Conservation (phyloP, 148 eudicot genomes). For the Fagopyrum esculentum region DNA sequence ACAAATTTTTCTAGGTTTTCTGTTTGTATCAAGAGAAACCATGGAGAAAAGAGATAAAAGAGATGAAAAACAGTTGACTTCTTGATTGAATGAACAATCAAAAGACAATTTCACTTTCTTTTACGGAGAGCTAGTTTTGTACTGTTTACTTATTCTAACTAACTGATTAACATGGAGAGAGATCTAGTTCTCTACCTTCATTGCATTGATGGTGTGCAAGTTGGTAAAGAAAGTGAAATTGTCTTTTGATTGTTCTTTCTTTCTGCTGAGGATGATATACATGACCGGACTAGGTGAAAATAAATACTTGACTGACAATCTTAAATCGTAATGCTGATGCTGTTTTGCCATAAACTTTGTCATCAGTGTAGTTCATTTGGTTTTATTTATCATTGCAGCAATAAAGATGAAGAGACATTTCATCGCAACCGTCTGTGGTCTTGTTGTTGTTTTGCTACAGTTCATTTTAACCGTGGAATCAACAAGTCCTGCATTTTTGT, state of each 20-base stretch:
- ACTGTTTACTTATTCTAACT: too few relatives aligned
- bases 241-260: neutral
- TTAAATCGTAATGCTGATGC: neutral
- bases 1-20: too few relatives aligned
- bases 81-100: too few relatives aligned
- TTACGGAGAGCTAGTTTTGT: too few relatives aligned
- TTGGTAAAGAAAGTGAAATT: neutral
- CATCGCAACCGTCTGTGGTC: neutral
- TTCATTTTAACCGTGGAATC: constrained; percentile 18
- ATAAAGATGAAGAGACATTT: neutral
- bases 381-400: constrained; percentile 4
- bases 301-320: neutral
- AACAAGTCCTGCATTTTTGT: constrained; percentile 68
- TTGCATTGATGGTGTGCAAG: neutral
- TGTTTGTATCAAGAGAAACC: too few relatives aligned
- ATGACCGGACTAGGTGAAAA: neutral
- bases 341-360: neutral
- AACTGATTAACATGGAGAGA: neutral
- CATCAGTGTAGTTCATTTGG: neutral
- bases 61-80: too few relatives aligned
- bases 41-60: too few relatives aligned
- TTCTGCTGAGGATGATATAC: neutral
- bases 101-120: too few relatives aligned
- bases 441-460: neutral
- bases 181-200: neutral